Evolutionary conservation across 2,329 filamentous ascomycete genomes (phyloP), one percentile per base, ranked within the genome.

Genomic region (Torrubiella hemipterigena): DNA sequence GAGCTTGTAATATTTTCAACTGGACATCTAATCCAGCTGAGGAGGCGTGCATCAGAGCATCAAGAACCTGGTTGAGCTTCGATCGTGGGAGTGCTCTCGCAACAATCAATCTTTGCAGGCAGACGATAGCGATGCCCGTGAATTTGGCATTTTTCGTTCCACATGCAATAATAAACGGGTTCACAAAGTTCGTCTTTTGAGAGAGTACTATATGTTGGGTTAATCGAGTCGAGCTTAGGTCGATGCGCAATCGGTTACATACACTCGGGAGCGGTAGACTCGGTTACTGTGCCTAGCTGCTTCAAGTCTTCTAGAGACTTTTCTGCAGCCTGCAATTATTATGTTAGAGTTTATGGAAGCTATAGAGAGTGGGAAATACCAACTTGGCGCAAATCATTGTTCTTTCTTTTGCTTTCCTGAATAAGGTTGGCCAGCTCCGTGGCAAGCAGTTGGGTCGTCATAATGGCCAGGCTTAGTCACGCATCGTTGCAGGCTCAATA

Each of bases 341-440:
- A 25, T 36, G 38, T 30, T 20, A 36, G 17, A 5, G 14, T 5
- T 7, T 24, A 5, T 21, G 4, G 6, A 24, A 12, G 15, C 6
- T 17, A 18, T 15, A n/a, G 27, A 27, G 12, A 19, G 11, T 3
- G 23, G 20, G 27, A 11, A 30, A 15, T 12, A 55, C 69, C 47
- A 59, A 80, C 81, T 69, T 81, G 82, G 63, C 82, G 77, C 32
- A 98, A 67, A 48, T 96, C 91, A 44, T 81, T 75, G 56, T 95
- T 81, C 59, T 93, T 96, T 48, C 89, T 75, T 60, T 93, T 96
- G 52, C 87, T 91, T 64, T 98, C 91, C 57, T 93, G 84, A 47
- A 94, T 80, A 54, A 95, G 74, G 61, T 84, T 93, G 49, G 80
- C 74, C 54, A 95, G 73, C 70, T 95, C 87, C 36, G 82, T 78